Evolutionary conservation across 352 stramenopile genomes (phyloP).

Genomic region (Globisporangium cystogenes): DNA sequence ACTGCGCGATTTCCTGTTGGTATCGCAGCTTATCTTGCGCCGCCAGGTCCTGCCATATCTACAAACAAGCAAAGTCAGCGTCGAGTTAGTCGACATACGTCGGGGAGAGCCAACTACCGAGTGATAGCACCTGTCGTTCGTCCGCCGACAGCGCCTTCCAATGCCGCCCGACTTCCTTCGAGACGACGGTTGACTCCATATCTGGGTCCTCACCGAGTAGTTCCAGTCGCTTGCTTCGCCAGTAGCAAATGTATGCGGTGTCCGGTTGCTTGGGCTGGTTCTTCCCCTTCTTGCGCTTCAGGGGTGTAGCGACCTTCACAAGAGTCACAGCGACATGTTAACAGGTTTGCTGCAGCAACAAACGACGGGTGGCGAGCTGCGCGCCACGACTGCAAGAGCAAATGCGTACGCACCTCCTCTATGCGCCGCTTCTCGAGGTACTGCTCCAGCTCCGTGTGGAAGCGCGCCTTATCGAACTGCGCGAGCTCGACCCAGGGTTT

Average conservation of each 20-base stretch:
- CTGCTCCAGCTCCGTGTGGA: slow-evolving; percentile 29
- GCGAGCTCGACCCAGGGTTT: slow-evolving; percentile 51
- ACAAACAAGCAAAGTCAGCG: neutral
- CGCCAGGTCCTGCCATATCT: slow-evolving; percentile 46
- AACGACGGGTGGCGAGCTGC: no score
- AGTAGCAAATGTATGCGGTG: slow-evolving; percentile 66
- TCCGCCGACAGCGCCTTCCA: slow-evolving; percentile 37
- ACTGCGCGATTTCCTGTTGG: slow-evolving; percentile 37
- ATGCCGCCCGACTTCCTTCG: slow-evolving; percentile 38
- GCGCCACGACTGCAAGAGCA: no score
- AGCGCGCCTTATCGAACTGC: slow-evolving; percentile 52
- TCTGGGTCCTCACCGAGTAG: slow-evolving; percentile 36
- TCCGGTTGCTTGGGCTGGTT: slow-evolving; percentile 47
- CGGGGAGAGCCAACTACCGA: neutral
- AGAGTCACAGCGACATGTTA: neutral
- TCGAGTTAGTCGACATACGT: neutral
- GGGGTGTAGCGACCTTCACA: slow-evolving; percentile 6
- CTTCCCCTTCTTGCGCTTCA: slow-evolving; percentile 29
- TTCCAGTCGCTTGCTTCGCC: slow-evolving; percentile 33
- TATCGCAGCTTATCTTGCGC: slow-evolving; percentile 43
- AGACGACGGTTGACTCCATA: slow-evolving; percentile 34
- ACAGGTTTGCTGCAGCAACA: neutral
- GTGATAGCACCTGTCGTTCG: slow-evolving; percentile 23
- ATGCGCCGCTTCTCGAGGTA: slow-evolving; percentile 14
- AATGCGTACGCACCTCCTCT: slow-evolving; percentile 1